Percentiles rank a stretch among this genome's conserved stretches.
Conservation (phyloP, 768 basidiomycete species). For the Lenzites betulinus region DNA sequence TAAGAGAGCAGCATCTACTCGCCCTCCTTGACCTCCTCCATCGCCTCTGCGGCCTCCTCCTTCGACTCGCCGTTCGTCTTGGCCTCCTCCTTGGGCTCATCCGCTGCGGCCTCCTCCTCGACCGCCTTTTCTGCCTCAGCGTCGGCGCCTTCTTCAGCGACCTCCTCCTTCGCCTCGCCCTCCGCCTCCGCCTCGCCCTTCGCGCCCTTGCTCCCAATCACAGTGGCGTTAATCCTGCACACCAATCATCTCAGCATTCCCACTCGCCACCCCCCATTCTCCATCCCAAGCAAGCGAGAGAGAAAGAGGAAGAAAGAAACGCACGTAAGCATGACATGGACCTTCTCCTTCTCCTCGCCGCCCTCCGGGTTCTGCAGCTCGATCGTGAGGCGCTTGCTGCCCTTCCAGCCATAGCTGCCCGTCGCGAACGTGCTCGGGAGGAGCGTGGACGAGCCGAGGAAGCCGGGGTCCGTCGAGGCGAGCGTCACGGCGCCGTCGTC, state of each 20-base stretch:
- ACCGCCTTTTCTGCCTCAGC: conserved; percentile 29
- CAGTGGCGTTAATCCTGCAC: conserved; percentile 77
- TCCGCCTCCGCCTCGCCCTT: conserved; percentile 40
- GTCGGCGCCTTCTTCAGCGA: conserved; percentile 27
- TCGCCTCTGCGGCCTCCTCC: conserved; percentile 18
- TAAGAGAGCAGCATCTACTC: not conserved
- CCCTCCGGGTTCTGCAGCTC: conserved; percentile 56
- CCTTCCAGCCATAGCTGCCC: conserved; percentile 88
- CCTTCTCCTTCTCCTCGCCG: conserved; percentile 58
- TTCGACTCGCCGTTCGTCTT: not conserved
- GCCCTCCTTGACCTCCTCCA: conserved; percentile 25
- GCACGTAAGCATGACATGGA: conserved; percentile 74
- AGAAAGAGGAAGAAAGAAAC: conserved; percentile 34
- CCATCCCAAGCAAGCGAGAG: too few relatives aligned
- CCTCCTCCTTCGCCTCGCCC: conserved; percentile 33
- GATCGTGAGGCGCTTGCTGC: conserved; percentile 63
- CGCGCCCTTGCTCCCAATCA: conserved; percentile 66
- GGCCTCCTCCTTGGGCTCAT: conserved; percentile 24
- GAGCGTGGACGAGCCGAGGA: conserved; percentile 58
- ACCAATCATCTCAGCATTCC: too few relatives aligned
- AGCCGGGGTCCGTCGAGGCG: conserved; percentile 55
- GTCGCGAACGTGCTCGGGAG: conserved; percentile 64
- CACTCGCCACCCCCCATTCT: too few relatives aligned
- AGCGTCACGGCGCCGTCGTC: conserved; percentile 38
- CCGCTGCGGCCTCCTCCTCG: conserved; percentile 29